Conservation (phyloP, 1,284 basidiomycete species). For the Ceratobasidium sp. region DNA sequence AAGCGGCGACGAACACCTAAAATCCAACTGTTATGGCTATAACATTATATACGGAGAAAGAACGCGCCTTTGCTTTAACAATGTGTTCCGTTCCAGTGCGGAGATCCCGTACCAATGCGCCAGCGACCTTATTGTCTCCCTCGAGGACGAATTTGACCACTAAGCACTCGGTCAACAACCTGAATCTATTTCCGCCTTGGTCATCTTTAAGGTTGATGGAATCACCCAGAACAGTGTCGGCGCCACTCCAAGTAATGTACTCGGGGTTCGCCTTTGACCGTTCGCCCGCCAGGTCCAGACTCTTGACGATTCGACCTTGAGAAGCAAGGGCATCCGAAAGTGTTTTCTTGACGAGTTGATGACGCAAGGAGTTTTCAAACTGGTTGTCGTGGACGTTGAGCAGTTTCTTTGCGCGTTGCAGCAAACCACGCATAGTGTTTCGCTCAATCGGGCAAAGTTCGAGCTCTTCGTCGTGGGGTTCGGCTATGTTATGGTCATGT, state of each 20-base stretch:
- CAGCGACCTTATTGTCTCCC: not conserved
- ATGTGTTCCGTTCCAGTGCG: not conserved
- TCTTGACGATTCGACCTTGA: slow-evolving; percentile 17
- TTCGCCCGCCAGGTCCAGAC: slow-evolving; percentile 33
- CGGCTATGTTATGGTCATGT: slow-evolving; percentile 7
- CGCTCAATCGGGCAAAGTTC: slow-evolving; percentile 23
- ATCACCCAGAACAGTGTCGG: slow-evolving; percentile 38
- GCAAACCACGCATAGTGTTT: slow-evolving; percentile 19
- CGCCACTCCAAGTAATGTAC: slow-evolving; percentile 39
- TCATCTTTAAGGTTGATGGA: slow-evolving; percentile 14
- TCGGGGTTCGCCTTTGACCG: slow-evolving; percentile 36
- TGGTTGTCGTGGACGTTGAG: slow-evolving; percentile 39
- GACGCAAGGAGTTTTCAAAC: slow-evolving; percentile 35
- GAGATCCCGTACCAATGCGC: slow-evolving; percentile 24
- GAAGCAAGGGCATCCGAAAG: slow-evolving; percentile 11
- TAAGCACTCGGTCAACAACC: slow-evolving; percentile 29
- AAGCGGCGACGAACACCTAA: slow-evolving; percentile 36
- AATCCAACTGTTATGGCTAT: not conserved
- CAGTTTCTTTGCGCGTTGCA: slow-evolving; percentile 26
- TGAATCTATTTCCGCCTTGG: slow-evolving; percentile 24
- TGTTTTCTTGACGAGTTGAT: slow-evolving; percentile 35
- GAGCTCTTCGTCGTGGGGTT: slow-evolving; percentile 43
- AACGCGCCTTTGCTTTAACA: slow-evolving; percentile 38
- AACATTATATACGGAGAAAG: not conserved
- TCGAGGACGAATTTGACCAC: slow-evolving; percentile 27